Evolutionary conservation across 164 flowering plant genomes (phyloP), one percentile per base, ranked within the genome.

Genomic region (Aristolochia californica): DNA sequence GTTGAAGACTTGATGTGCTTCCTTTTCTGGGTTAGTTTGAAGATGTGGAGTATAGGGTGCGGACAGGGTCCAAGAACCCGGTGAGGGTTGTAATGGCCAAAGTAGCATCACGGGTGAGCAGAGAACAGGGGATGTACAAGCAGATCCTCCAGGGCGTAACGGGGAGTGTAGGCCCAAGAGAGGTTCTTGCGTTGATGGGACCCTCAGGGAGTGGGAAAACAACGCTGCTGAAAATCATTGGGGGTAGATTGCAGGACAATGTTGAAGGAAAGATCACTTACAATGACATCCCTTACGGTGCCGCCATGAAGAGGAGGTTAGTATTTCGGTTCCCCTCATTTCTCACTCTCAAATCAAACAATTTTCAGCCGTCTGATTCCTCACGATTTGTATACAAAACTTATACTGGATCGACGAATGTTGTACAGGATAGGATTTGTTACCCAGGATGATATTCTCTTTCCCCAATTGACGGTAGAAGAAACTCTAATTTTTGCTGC

Each of bases 121-220:
- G 62, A 57, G 83, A 85, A 48, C 78, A 80, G 24, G 81, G 74
- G 20, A 75, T 70, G 5, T 77, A 83, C 79, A 89, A 90, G 79
- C 74, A 78, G 16, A 90, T 94, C 55, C 58, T 90, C 62, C 84
- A 75, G 57, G 96, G 96, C 18, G 76, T 94, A 45, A 88, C 96
- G 23, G 99, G 97, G 57, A 85, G 97, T 68, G 68, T 84, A 24
- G 81, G 86, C 52, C 96, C 99, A 4, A 96, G 96, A 5, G 85
- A 94, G 61, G 78, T 90, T 43, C 88, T 94, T 57, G 97, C 97
- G 38, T 68, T 94, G 59, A 94, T 94, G 99, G 99, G 99, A 53
- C 96, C 99, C 66, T 94, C 99, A 13, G 99, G 99, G 11, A 90
- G 99, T 65, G 99, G 98, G 12, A 93, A 93, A 58, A 89, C 98